phyloP scores from a whole-genome alignment of 192 early-diverging fungal genomes.

The Spinellus fusiger region DNA sequence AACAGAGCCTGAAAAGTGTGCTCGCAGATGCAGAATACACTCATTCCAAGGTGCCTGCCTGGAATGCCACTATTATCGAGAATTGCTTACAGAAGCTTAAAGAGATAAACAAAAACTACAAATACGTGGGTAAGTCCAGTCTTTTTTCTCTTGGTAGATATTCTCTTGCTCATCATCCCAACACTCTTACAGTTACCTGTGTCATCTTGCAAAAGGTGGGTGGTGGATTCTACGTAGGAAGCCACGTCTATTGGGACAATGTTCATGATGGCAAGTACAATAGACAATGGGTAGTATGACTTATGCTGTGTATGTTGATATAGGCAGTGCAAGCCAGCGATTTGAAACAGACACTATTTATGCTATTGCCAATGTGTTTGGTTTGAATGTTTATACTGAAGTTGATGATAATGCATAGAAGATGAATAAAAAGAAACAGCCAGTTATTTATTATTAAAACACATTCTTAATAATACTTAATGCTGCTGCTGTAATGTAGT shows the following conservation, averaged over 20 bases:
- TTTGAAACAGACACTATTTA: conserved; percentile 78
- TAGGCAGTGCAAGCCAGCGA: conserved; percentile 68
- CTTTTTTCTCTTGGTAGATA: not conserved
- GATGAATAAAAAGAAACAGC: not conserved
- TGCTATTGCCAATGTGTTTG: conserved; percentile 74
- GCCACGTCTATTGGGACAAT: conserved; percentile 73
- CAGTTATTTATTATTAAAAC: not conserved
- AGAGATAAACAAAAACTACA: conserved; percentile 66
- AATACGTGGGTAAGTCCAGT: conserved; percentile 62
- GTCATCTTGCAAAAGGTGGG: conserved; percentile 82
- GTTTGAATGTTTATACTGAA: conserved; percentile 36
- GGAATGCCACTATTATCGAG: conserved; percentile 71
- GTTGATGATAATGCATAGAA: not conserved
- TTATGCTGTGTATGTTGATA: not conserved
- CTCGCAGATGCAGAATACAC: conserved; percentile 66
- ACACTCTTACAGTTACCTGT: conserved; percentile 55
- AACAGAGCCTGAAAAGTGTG: conserved; percentile 56
- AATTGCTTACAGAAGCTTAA: conserved; percentile 58
- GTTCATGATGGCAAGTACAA: conserved; percentile 53
- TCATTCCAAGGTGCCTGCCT: conserved; percentile 67
- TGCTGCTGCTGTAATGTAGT: not conserved
- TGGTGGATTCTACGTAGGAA: conserved; percentile 69
- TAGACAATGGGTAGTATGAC: not conserved
- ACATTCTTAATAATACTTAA: not conserved
- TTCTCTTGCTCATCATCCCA: not conserved